Evolutionary conservation across 768 basidiomycete genomes (phyloP).

Genomic region (Boletus subparvulus): DNA sequence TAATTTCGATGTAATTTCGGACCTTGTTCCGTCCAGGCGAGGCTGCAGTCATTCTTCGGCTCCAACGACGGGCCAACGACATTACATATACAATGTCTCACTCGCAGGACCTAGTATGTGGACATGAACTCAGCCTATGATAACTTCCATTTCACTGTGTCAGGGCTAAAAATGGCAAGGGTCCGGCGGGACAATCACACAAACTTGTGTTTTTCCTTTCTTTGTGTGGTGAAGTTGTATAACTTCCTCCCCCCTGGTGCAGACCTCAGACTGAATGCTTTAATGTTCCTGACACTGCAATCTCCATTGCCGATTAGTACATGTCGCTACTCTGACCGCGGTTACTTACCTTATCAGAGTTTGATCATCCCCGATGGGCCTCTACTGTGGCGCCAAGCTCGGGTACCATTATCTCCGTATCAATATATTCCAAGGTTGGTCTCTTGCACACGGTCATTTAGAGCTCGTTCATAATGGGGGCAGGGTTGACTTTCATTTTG

Average conservation of each 20-base stretch:
- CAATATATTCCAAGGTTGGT: neutral
- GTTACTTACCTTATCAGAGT: slow-evolving; percentile 18
- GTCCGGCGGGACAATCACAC: no score
- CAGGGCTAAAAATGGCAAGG: no score
- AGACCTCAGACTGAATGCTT: no score
- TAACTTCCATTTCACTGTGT: no score
- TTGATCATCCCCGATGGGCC: slow-evolving; percentile 6
- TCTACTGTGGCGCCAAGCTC: neutral
- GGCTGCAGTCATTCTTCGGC: neutral
- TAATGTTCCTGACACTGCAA: neutral
- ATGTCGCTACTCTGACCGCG: neutral
- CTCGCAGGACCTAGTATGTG: no score
- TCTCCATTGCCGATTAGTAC: neutral
- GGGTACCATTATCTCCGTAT: slow-evolving; percentile 17
- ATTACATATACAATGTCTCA: no score
- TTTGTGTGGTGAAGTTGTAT: no score
- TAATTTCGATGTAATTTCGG: no score
- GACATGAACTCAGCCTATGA: no score
- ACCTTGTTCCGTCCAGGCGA: neutral
- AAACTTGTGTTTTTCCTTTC: no score
- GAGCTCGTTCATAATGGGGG: slow-evolving; percentile 15
- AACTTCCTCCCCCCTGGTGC: no score
- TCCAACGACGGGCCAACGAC: neutral
- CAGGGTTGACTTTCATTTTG: slow-evolving; percentile 13
- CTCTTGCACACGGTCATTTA: slow-evolving; percentile 29